A percentile compares a stretch with the other conserved stretches of the same genome.
These are phyloP conservation scores for Waltiozyma solani DNA, from an alignment of 1,139 yeast species.

Conservation along the genomic window DNA sequence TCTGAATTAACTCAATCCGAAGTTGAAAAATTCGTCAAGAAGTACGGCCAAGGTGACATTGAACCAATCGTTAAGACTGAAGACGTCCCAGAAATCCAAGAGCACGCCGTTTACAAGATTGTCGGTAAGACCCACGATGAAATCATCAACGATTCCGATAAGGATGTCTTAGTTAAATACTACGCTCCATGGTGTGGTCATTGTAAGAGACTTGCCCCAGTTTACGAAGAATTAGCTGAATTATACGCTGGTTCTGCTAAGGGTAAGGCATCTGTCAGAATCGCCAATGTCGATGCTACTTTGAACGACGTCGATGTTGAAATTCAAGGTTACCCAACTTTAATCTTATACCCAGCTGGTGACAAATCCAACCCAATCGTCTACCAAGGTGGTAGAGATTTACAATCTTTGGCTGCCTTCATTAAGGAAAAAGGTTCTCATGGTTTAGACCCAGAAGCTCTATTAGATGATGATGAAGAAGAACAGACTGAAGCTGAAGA, in stretches of 20 bases:
- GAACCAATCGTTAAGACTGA: conserved; percentile 78
- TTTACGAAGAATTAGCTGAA: conserved; percentile 78
- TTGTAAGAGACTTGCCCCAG: conserved; percentile 93
- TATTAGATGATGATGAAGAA: conserved; percentile 27
- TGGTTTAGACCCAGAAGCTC: conserved; percentile 40
- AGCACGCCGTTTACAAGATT: conserved; percentile 62
- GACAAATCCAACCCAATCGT: conserved; percentile 62
- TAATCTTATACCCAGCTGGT: conserved; percentile 89
- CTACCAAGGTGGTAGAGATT: conserved; percentile 64
- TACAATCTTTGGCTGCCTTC: conserved; percentile 63
- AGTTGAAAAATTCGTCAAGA: conserved; percentile 52
- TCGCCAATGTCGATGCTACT: conserved; percentile 88
- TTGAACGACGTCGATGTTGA: conserved; percentile 77
- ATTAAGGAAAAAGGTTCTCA: conserved; percentile 55
- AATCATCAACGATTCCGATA: conserved; percentile 52
- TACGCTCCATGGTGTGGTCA: conserved; percentile 99
- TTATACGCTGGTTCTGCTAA: conserved; percentile 40
- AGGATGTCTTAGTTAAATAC: conserved; percentile 88
- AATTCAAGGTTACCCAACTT: conserved; percentile 89
- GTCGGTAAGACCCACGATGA: conserved; percentile 81
- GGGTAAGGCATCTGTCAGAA: conserved; percentile 42
- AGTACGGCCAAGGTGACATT: conserved; percentile 54
- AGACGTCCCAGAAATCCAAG: conserved; percentile 73
- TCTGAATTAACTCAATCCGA: conserved; percentile 31
- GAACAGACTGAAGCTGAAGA: conserved; percentile 21